Conservation (phyloP, 352 stramenopile genomes). For the Phytophthora pisi region DNA sequence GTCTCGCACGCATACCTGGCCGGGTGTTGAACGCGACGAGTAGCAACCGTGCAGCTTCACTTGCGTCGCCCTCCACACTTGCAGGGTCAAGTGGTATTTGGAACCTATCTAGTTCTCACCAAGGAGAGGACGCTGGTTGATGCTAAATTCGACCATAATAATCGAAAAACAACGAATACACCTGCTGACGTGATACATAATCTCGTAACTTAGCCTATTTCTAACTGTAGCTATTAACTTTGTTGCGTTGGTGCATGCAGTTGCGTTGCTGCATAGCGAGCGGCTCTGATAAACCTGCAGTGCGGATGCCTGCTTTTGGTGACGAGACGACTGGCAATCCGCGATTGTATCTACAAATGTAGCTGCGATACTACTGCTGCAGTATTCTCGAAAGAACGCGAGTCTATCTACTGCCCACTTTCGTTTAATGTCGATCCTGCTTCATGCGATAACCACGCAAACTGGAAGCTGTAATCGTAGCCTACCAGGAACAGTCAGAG, state of each 20-base stretch:
- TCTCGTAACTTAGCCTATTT: too few species aligned
- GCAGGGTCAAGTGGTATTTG: not conserved
- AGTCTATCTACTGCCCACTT: not conserved
- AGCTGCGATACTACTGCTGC: too few species aligned
- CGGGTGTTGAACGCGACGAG: not conserved
- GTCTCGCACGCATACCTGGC: not conserved
- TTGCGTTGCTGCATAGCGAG: too few species aligned
- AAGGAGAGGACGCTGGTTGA: not conserved
- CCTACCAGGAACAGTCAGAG: not conserved
- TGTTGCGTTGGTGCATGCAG: too few species aligned
- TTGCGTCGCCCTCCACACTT: not conserved
- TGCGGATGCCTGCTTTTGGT: too few species aligned
- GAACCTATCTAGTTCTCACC: not conserved
- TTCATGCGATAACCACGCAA: not conserved
- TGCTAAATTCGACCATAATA: not conserved
- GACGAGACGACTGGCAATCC: too few species aligned
- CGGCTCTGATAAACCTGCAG: too few species aligned
- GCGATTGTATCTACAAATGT: too few species aligned
- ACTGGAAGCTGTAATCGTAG: slow-evolving; percentile 10
- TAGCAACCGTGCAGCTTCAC: not conserved
- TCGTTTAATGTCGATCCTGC: not conserved
- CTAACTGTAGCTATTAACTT: too few species aligned
- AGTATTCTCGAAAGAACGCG: too few species aligned
- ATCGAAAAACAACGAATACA: not conserved
- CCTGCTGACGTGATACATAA: not conserved